Evolutionary conservation across 257 asterid genomes (phyloP).

Genomic region (Nicotiana knightiana): DNA sequence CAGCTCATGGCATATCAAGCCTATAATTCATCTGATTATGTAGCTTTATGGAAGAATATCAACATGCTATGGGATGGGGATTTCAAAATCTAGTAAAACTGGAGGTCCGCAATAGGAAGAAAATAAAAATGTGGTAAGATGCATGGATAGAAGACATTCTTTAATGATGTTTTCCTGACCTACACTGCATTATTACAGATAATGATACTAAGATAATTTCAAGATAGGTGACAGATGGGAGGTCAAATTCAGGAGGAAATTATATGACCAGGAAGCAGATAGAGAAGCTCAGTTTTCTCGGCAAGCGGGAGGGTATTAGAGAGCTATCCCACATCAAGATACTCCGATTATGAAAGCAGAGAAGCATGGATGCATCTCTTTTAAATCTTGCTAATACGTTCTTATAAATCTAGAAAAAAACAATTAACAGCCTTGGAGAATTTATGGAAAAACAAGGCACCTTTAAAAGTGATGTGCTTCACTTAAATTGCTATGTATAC

Average conservation of each 20-base stretch:
- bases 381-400: neutral
- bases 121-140: neutral
- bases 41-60: neutral
- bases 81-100: neutral
- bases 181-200: neutral
- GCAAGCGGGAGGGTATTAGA: neutral
- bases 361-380: neutral
- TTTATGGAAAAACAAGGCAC: neutral
- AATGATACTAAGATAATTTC: neutral
- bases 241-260: neutral
- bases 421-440: neutral
- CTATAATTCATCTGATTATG: neutral
- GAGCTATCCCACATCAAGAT: neutral
- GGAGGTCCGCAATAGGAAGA: neutral
- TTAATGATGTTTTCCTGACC: neutral
- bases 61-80: neutral
- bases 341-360: neutral
- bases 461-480: neutral
- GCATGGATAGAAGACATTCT: neutral
- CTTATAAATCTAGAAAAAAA: neutral
- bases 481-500: neutral
- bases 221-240: neutral
- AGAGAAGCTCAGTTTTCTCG: neutral
- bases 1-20: neutral
- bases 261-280: neutral